Evolutionary conservation across 768 basidiomycete species (phyloP), one percentile per base, ranked within the genome.

Genomic region (Gloeophyllum trabeum): DNA sequence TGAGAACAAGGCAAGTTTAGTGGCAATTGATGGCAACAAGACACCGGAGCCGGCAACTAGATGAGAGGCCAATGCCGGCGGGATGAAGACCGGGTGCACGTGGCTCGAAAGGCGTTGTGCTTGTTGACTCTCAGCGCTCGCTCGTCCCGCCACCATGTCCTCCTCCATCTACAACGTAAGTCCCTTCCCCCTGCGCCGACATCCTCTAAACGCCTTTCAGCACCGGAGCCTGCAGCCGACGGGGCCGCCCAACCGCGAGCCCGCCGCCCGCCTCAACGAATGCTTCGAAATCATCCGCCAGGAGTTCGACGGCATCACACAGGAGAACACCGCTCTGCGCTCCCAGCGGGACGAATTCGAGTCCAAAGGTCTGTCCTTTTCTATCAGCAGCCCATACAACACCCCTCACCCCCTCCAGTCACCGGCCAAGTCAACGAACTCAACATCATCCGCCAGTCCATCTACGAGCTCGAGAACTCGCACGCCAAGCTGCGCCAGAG

Each of bases 391-490:
- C n/a, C n/a, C n/a, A n/a, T n/a, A n/a, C n/a, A n/a, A n/a, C n/a
- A n/a, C 40, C 25, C 44, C 37, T 24, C 36, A 24, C 38, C 35
- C 43, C 38, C 25, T 19, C 1, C 56, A 89, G 88, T 89, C 39
- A 71, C 74, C 4, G 69, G 70, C 21, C 94, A 98, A 61, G 80
- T 97, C 47, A 84, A 79, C 57, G 94, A 98, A 57, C 68, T 97
- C 42, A 86, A 83, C 50, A 78, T 82, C 55, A 91, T 99, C 53
- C 77, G 91, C 25, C 82, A 90, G 54, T 78, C 85, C 2, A 70
- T 97, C 7, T 93, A 92, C 55, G 91, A 97, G 49, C 79, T 99
- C 43, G 94, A 99, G 58, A 65, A 78, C 0, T 82, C 86, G 47
- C 91, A 98, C 51, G 73, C 71, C 47, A 89, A 92, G 67, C 78